A percentile compares a stretch with the other conserved stretches of the same genome.
phyloP scores from a whole-genome alignment of 177 flowering plant genomes.

The Vitis hybrid region DNA sequence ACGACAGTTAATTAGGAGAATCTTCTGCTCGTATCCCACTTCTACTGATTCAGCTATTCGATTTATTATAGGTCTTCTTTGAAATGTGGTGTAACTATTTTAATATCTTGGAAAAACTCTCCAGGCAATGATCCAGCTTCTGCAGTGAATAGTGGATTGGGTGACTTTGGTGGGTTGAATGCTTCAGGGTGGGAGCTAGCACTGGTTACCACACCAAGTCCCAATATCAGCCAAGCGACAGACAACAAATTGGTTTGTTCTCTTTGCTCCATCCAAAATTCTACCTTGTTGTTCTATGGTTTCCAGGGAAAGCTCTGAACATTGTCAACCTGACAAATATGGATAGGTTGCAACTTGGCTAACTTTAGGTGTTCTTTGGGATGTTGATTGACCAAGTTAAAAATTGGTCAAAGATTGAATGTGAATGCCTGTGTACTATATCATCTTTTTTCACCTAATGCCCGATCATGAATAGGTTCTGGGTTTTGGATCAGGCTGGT shows the following conservation, averaged over 20 bases:
- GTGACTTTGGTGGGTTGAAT: constrained; percentile 24
- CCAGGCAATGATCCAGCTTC: constrained; percentile 44
- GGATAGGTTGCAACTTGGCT: background rate
- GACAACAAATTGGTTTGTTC: constrained; percentile 71
- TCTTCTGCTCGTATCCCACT: background rate
- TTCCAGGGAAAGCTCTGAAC: background rate
- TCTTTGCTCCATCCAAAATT: constrained; percentile 3
- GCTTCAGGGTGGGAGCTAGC: constrained; percentile 94
- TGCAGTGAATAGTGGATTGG: constrained; percentile 23
- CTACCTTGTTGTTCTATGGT: background rate
- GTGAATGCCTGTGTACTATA: background rate
- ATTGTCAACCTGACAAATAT: background rate
- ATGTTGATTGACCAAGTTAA: background rate
- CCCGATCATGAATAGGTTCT: background rate
- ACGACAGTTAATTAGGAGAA: background rate
- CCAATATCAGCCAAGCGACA: constrained; percentile 30
- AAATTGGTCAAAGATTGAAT: background rate
- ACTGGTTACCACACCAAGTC: constrained; percentile 74
- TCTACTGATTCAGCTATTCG: background rate
- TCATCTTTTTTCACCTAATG: background rate
- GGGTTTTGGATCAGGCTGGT: constrained; percentile 54
- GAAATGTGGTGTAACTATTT: background rate
- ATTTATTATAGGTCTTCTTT: background rate
- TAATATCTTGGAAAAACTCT: background rate
- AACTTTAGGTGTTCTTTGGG: background rate